Evolutionary conservation across 805 yeast species (phyloP).

Genomic region (Teunomyces kruisii): DNA sequence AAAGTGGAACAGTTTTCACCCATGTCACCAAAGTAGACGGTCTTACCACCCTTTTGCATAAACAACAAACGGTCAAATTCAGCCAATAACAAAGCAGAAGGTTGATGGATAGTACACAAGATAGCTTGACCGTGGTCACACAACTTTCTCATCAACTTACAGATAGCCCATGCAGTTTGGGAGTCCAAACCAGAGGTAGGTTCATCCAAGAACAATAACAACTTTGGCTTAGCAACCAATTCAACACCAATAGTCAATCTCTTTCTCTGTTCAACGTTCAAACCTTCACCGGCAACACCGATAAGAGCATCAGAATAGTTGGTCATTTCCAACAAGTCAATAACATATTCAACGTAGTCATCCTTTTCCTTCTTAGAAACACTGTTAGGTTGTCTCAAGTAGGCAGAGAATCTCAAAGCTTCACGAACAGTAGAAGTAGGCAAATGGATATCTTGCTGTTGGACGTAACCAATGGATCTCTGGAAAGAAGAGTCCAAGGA

Average conservation of each 20-base stretch:
- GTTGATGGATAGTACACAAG: constrained; percentile 76
- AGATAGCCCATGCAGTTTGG: constrained; percentile 60
- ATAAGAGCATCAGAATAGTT: constrained; percentile 29
- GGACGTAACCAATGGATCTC: constrained; percentile 31
- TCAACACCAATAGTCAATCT: constrained; percentile 42
- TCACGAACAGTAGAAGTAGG: constrained; percentile 28
- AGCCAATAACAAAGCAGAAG: constrained; percentile 67
- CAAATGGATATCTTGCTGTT: constrained; percentile 32
- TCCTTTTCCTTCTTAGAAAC: constrained; percentile 20
- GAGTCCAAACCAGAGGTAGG: constrained; percentile 45
- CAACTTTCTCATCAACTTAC: constrained; percentile 62
- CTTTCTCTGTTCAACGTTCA: constrained; percentile 40
- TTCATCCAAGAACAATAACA: constrained; percentile 38
- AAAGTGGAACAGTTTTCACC: constrained; percentile 62
- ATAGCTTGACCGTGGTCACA: constrained; percentile 75
- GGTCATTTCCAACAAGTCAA: constrained; percentile 22
- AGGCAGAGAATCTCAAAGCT: constrained; percentile 22
- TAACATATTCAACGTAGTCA: constrained; percentile 22
- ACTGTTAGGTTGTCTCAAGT: constrained; percentile 20
- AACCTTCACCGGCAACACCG: constrained; percentile 34
- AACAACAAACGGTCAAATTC: constrained; percentile 66
- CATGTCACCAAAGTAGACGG: constrained; percentile 81
- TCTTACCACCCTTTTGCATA: constrained; percentile 72
- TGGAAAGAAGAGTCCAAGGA: constrained; percentile 24
- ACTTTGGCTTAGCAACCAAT: constrained; percentile 39